Percentiles rank a stretch among this genome's conserved stretches.
These are phyloP conservation scores for Solanum lycopersicoides DNA, from an alignment of 257 asterid species.

Conservation along the genomic window DNA sequence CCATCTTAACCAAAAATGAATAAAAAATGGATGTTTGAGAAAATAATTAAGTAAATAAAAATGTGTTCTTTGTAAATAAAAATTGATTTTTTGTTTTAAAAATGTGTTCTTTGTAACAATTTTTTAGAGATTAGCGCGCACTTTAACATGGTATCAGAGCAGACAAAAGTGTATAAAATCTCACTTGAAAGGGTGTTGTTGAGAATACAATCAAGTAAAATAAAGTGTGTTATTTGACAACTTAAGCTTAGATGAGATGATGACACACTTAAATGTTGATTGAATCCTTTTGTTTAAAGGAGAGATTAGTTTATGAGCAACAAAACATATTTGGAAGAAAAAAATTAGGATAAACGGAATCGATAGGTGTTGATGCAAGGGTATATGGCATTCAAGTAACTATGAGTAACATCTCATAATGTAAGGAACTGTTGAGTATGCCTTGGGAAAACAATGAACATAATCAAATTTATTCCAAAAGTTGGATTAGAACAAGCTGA, in stretches of 20 bases:
- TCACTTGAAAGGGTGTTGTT: not conserved
- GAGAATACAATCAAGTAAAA: not conserved
- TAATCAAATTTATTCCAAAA: not conserved
- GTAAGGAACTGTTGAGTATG: not conserved
- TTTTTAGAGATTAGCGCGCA: not conserved
- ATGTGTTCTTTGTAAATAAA: not conserved
- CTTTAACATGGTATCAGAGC: not conserved
- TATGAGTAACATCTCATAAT: not conserved
- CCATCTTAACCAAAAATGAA: not conserved
- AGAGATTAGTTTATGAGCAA: not conserved
- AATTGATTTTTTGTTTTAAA: too few relatives aligned
- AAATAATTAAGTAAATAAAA: not conserved
- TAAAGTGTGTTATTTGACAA: not conserved
- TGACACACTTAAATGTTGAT: too few relatives aligned
- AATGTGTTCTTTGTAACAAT: not conserved
- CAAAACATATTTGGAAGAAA: not conserved
- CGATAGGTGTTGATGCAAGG: not conserved
- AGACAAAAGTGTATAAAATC: not conserved
- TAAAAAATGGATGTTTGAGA: not conserved
- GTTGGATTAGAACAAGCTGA: not conserved
- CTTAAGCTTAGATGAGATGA: not conserved
- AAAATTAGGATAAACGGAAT: not conserved
- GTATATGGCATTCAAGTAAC: not conserved
- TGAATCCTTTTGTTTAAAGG: not conserved
- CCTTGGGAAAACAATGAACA: not conserved